Evolutionary conservation across 345 rosid genomes (phyloP), one percentile per base, ranked within the genome.

Genomic region (Pugionium dolabratum): DNA sequence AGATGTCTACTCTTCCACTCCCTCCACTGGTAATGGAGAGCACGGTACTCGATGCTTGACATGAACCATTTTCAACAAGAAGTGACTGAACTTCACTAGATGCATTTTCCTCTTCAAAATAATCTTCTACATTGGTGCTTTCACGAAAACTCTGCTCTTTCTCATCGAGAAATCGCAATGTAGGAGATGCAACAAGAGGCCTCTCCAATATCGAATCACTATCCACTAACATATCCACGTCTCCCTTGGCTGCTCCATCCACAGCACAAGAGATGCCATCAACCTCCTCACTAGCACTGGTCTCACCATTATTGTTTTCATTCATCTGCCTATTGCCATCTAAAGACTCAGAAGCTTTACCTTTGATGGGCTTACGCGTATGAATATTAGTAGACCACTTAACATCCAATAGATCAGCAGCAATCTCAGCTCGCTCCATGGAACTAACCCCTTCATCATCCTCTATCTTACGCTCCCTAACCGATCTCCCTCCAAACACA

Each of bases 331-430:
- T 18, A 18, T 18, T 18, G 18, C 62, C n/a, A 71, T 39, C 55
- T 2, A 45, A 25, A 66, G 48, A 40, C 25, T 9, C 36, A 0
- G 62, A 59, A 54, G 32, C 29, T 51, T 47, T 48, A 32, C 68
- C 83, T 78, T 84, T 83, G 9, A 58, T n/a, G 25, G 50, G 25
- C 66, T 59, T 79, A 59, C 65, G 64, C 25, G 86, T 74, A 56
- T 82, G 73, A 9, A 90, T 78, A 80, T 78, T 84, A 11, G 97
- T 90, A 51, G 99, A 88, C 99, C 99, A 94, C 49, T 79, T 82
- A 64, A 86, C 70, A 52, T 94, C 97, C 85, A 94, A 84, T 2
- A 90, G 84, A 56, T 94, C 78, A 69, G 97, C 95, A 18, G 96
- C 96, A 41, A 86, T 70, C 79, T 94, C 93, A 11, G 99, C 99